Conservation (phyloP, 768 basidiomycete species). For the Phlebiopsis gigantea region DNA sequence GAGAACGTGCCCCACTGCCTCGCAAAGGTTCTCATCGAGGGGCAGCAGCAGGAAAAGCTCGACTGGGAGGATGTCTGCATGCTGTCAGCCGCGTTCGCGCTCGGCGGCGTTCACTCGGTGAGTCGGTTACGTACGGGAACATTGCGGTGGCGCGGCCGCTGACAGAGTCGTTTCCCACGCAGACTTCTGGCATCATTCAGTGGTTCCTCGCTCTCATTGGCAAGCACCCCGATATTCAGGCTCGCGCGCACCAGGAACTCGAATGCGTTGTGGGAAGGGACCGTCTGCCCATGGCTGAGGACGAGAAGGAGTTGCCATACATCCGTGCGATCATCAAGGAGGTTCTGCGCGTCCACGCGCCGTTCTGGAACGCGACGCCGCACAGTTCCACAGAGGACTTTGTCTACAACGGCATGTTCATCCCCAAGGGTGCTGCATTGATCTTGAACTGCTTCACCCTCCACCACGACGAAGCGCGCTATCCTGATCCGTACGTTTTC, state of each 20-base stretch:
- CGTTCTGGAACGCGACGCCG: conserved; percentile 27
- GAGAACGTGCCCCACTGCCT: conserved; percentile 31
- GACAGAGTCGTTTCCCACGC: neutral
- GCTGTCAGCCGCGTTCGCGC: conserved; percentile 29
- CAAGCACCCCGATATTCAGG: conserved; percentile 22
- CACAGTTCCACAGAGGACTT: conserved; percentile 28
- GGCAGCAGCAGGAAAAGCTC: conserved; percentile 24
- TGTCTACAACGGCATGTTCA: conserved; percentile 24
- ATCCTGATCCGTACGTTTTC: conserved; percentile 33
- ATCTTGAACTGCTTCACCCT: conserved; percentile 25
- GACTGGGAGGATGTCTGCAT: conserved; percentile 30
- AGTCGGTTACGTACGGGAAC: conserved; percentile 6
- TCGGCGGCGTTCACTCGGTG: conserved; percentile 32
- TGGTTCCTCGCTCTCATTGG: conserved; percentile 26
- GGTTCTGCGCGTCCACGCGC: conserved; percentile 9
- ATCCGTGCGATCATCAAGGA: conserved; percentile 20
- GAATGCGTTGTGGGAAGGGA: conserved; percentile 22
- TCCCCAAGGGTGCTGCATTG: conserved; percentile 25
- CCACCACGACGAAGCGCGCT: conserved; percentile 27
- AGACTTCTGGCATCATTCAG: conserved; percentile 31
- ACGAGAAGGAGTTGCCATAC: conserved; percentile 19
- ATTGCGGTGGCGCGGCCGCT: neutral
- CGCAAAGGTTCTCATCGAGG: conserved; percentile 27
- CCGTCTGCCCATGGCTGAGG: conserved; percentile 19
- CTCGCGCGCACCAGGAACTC: conserved; percentile 25